Evolutionary conservation across 2,329 filamentous ascomycete genomes (phyloP), one percentile per base, ranked within the genome.

Genomic region (Scorias spongiosa): DNA sequence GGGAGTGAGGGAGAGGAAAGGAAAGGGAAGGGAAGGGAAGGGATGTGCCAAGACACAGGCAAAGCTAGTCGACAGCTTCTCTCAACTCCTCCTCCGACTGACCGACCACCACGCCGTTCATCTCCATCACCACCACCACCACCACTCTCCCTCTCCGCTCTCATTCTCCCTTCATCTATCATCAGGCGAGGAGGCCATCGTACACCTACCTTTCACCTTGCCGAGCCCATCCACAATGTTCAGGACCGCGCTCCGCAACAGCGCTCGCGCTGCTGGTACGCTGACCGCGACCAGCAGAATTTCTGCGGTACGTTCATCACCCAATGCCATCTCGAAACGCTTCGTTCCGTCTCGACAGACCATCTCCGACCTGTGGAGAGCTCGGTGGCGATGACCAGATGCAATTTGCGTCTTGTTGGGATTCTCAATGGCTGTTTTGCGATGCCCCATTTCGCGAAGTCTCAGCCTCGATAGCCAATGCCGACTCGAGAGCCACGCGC

Each of bases 241-340:
- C 79, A 86, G 89, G 75, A 93, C 84, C 81, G 88, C 89, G 76
- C 78, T 96, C 74, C 81, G 88, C 76, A 87, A 93, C 78, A 93
- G 87, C 70, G 83, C 83, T 75, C 87, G 88, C 76, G 83, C 84
- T 71, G 84, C 89, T 72, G 84, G 85, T 75, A 86, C 85, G 74
- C 79, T 93, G 74, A 85, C 86, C 81, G 84, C 85, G 66, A 77
- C 83, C 64, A 80, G 85, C 77, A 85, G 87, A 78, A 80, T 93
- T 74, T 81, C 81, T 70, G 82, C 81, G 73, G 91, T 96, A 88
- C 82, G 89, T 93, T 52, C 44, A 46, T 49, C 44, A 49, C 50
- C 51, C 46, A 46, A 45, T 46, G 48, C 67, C 64, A 66, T 66
- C 63, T n/a, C 17, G 12, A 37, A 4, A 3, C 12, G 3, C 34